These are phyloP conservation scores for Eucalyptus urophylla DNA, from an alignment of 345 rosid species.

Conservation along the genomic window DNA sequence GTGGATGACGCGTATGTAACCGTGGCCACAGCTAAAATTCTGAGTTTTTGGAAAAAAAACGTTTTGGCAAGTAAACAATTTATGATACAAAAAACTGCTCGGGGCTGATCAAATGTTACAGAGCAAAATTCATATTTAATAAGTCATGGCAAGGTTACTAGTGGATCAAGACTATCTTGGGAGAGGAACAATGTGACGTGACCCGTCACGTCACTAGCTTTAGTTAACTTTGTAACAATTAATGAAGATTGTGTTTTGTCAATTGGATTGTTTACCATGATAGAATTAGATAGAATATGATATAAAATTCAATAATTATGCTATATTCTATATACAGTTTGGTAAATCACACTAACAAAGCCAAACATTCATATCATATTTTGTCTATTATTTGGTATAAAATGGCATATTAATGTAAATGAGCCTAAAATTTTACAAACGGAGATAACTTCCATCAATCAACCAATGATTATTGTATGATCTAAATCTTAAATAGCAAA, in stretches of 20 bases:
- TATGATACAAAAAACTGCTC: background rate
- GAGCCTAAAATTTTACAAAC: no score
- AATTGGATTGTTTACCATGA: accelerated
- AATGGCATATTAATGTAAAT: no score
- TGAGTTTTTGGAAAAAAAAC: background rate
- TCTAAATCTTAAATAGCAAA: no score
- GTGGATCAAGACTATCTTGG: background rate
- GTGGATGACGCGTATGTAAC: background rate
- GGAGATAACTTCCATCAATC: background rate
- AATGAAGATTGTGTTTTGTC: background rate
- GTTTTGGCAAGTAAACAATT: background rate
- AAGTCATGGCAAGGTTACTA: background rate
- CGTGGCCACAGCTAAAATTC: background rate
- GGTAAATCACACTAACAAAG: background rate
- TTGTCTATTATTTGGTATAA: no score
- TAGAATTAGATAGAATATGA: no score
- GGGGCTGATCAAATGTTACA: background rate
- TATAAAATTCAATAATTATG: no score
- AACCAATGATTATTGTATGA: no score
- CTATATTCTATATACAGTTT: no score
- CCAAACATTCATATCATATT: background rate
- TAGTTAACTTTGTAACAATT: background rate
- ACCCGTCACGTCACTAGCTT: background rate
- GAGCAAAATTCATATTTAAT: background rate
- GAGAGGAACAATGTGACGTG: background rate